Evolutionary conservation across 2,329 filamentous ascomycete species (phyloP).

Genomic region (Periconia sp.): DNA sequence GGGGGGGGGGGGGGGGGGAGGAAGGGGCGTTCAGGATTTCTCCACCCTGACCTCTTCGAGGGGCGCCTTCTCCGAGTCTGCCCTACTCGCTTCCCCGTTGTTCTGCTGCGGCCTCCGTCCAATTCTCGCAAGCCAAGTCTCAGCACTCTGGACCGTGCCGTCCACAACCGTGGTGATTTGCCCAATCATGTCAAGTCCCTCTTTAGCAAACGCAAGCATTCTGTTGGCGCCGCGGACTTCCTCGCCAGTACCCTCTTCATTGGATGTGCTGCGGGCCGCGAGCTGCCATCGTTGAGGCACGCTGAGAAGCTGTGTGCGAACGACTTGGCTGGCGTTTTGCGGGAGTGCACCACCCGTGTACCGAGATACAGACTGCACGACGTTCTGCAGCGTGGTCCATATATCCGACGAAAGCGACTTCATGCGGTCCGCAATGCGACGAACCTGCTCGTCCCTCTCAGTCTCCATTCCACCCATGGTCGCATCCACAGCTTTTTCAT

Average conservation of each 20-base stretch:
- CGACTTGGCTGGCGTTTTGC: slow-evolving; percentile 83
- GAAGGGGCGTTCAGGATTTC: too few species aligned
- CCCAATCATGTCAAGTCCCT: slow-evolving; percentile 91
- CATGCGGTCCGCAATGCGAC: slow-evolving; percentile 77
- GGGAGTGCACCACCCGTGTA: slow-evolving; percentile 92
- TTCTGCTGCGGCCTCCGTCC: slow-evolving; percentile 49
- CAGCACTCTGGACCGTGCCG: slow-evolving; percentile 86
- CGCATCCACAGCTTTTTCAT: slow-evolving; percentile 21
- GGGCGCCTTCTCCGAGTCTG: slow-evolving; percentile 21
- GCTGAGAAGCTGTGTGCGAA: slow-evolving; percentile 82
- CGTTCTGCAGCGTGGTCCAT: slow-evolving; percentile 69
- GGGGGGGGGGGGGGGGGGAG: too few species aligned
- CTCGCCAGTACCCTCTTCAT: slow-evolving; percentile 27
- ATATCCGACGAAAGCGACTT: slow-evolving; percentile 64
- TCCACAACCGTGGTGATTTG: slow-evolving; percentile 89
- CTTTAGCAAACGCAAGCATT: slow-evolving; percentile 84
- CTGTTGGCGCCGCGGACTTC: slow-evolving; percentile 69
- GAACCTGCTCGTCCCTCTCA: slow-evolving; percentile 49
- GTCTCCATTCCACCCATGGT: slow-evolving; percentile 19
- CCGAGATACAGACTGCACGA: slow-evolving; percentile 83
- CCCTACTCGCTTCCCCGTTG: neutral
- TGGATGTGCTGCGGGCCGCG: slow-evolving; percentile 60
- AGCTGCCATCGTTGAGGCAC: slow-evolving; percentile 83
- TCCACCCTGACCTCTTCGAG: slow-evolving; percentile 7
- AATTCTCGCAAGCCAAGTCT: slow-evolving; percentile 85